phyloP scores from a whole-genome alignment of 768 basidiomycete species.

The Panaeolus papilionaceus region DNA sequence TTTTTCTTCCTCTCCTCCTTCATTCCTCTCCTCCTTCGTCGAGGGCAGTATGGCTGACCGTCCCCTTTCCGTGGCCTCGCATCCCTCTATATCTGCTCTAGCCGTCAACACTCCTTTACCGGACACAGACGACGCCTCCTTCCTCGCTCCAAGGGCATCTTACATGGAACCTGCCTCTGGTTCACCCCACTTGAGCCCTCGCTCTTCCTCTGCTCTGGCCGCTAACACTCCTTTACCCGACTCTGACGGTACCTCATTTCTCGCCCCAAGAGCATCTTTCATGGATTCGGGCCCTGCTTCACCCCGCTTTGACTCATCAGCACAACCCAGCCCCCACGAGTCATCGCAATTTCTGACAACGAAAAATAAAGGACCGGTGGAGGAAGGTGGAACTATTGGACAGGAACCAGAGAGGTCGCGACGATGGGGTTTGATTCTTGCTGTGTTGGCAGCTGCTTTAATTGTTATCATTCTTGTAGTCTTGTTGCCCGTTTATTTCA shows the following conservation, averaged over 20 bases:
- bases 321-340: not conserved
- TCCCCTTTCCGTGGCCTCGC: not conserved
- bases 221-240: conserved; percentile 8
- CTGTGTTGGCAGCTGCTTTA: conserved; percentile 40
- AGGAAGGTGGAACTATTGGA: conserved; percentile 13
- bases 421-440: conserved; percentile 22
- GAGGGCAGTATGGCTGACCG: conserved; percentile 3
- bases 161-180: not conserved
- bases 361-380: conserved; percentile 3
- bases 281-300: not conserved
- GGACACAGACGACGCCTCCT: not conserved
- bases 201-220: not conserved
- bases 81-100: conserved; percentile 2
- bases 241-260: not conserved
- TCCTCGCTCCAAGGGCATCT: not conserved
- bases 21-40: not conserved
- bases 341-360: conserved; percentile 19
- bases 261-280: not conserved
- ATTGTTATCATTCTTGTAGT: conserved; percentile 40
- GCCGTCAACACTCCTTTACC: conserved; percentile 9
- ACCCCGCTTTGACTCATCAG: not conserved
- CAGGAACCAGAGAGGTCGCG: conserved; percentile 24
- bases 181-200: not conserved
- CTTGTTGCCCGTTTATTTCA: conserved; percentile 42
- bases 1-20: not conserved